Evolutionary conservation across 75 land plant species (phyloP).

Genomic region (Pinus tabuliformis): DNA sequence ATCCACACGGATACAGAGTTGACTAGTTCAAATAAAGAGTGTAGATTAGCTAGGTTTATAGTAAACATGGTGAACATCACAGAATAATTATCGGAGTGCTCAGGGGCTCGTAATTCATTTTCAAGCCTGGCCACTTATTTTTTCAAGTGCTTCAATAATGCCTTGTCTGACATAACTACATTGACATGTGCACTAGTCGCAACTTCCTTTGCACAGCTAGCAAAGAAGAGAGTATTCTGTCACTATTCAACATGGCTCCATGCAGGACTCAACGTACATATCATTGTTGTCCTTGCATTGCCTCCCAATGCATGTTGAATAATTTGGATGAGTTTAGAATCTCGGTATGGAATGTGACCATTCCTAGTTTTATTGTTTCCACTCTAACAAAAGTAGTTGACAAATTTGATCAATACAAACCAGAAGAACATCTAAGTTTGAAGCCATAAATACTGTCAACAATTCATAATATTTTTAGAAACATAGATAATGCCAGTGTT

Average conservation of each 20-base stretch:
- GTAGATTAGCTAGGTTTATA: background rate
- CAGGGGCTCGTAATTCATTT: constrained; percentile 59
- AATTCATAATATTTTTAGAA: background rate
- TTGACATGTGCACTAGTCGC: constrained; percentile 89
- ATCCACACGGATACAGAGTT: background rate
- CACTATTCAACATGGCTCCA: constrained; percentile 90
- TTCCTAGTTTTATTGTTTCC: constrained; percentile 68
- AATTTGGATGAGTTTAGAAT: constrained; percentile 94
- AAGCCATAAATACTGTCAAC: too few species aligned
- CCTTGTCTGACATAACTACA: constrained; percentile 93
- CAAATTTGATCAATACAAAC: background rate
- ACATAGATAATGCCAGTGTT: too few species aligned
- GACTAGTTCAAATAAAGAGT: background rate
- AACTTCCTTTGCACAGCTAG: constrained; percentile 96
- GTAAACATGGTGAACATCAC: background rate
- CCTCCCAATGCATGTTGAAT: constrained; percentile 92
- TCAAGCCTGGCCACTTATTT: constrained; percentile 92
- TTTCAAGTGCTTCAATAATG: constrained; percentile 89
- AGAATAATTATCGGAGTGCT: background rate
- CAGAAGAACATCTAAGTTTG: background rate
- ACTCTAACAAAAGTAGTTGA: constrained; percentile 17
- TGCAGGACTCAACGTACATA: constrained; percentile 98
- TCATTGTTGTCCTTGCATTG: constrained; percentile 96
- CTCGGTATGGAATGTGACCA: constrained; percentile 92
- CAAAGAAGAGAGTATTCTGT: constrained; percentile 89